These are phyloP conservation scores for Metschnikowia cubensis DNA, from an alignment of 805 yeast genomes.

Conservation along the genomic window DNA sequence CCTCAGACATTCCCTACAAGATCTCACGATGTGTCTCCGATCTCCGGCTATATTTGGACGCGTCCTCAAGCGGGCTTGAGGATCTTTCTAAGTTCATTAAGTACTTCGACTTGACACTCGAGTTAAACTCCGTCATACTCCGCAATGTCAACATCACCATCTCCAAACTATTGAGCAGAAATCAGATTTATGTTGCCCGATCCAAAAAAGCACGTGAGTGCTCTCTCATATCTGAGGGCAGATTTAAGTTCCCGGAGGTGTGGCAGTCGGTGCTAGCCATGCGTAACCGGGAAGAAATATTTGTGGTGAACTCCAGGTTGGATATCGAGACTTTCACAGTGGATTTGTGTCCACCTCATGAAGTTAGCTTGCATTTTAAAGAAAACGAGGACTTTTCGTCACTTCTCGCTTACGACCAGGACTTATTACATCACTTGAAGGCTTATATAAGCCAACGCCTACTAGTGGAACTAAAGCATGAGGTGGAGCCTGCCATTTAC, in stretches of 20 bases:
- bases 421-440: conserved; percentile 24
- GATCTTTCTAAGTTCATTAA: conserved; percentile 17
- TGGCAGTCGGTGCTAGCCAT: conserved; percentile 13
- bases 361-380: conserved; percentile 22
- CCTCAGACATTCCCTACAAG: conserved; percentile 32
- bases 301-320: conserved; percentile 30
- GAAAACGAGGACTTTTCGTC: conserved; percentile 31
- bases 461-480: conserved; percentile 12
- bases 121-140: conserved; percentile 32
- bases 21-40: conserved; percentile 18
- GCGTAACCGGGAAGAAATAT: conserved; percentile 24
- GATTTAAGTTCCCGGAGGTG: conserved; percentile 11
- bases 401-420: conserved; percentile 25
- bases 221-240: conserved; percentile 1
- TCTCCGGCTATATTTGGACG: conserved; percentile 12
- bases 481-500: conserved; percentile 8
- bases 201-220: conserved; percentile 5
- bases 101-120: conserved; percentile 27
- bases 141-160: conserved; percentile 28
- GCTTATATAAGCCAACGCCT: conserved; percentile 24
- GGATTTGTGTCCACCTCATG: conserved; percentile 13
- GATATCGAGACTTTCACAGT: conserved; percentile 22
- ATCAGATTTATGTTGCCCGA: conserved; percentile 33
- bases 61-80: conserved; percentile 12
- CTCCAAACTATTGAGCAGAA: conserved; percentile 32